Conservation (phyloP, 2,329 filamentous ascomycete genomes). For the Delphinella strobiligena region DNA sequence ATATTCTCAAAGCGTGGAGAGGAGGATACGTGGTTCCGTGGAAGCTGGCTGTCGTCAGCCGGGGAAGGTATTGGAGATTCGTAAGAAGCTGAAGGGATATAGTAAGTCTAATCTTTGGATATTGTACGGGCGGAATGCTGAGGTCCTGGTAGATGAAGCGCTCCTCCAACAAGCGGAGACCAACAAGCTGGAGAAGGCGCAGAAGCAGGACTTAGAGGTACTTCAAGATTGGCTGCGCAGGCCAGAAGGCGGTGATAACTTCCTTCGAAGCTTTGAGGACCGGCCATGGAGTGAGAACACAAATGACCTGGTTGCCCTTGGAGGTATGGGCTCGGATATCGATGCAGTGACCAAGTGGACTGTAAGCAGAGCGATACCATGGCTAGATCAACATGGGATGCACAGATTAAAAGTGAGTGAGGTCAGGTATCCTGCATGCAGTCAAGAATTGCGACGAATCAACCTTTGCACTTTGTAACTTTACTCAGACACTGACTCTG, state of each 20-base stretch:
- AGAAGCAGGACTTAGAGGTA: background rate
- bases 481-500: too few relatives aligned
- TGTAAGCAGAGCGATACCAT: too few relatives aligned
- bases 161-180: background rate
- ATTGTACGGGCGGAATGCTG: too few relatives aligned
- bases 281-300: background rate
- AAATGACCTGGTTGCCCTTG: too few relatives aligned
- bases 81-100: conserved; percentile 9
- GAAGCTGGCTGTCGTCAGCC: conserved; percentile 1
- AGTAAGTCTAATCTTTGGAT: too few relatives aligned
- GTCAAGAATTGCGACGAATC: too few relatives aligned
- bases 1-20: background rate
- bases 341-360: too few relatives aligned
- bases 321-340: too few relatives aligned
- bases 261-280: conserved; percentile 98
- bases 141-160: background rate
- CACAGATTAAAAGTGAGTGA: background rate
- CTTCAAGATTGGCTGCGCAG: conserved; percentile 38
- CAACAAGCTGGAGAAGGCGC: background rate
- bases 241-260: conserved; percentile 97
- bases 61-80: conserved; percentile 1
- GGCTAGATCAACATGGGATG: too few relatives aligned
- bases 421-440: background rate
- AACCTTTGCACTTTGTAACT: too few relatives aligned
- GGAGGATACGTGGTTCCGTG: background rate